phyloP scores from a whole-genome alignment of 2,329 filamentous ascomycete genomes.

The Cladosporium sp. region DNA sequence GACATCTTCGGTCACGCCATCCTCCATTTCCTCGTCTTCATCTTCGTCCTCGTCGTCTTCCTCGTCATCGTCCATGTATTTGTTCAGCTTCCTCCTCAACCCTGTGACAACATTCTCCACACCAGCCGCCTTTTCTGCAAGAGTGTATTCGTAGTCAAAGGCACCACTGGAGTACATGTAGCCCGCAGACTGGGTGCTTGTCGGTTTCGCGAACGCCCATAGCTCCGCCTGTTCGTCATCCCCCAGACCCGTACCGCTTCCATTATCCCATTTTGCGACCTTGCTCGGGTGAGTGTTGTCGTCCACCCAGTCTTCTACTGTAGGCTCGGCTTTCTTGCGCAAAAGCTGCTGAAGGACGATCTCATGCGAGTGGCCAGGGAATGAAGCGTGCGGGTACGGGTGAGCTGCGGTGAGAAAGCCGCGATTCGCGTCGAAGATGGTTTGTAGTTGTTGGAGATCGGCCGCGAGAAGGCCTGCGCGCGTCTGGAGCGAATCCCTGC shows the following conservation, averaged over 20 bases:
- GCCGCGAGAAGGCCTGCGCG: conserved; percentile 12
- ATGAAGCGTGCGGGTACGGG: conserved; percentile 71
- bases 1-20: conserved; percentile 14
- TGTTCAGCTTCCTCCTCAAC: conserved; percentile 53
- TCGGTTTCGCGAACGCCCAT: conserved; percentile 59
- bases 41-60: conserved; percentile 47
- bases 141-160: conserved; percentile 67
- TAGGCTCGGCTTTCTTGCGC: conserved; percentile 80
- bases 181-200: conserved; percentile 44
- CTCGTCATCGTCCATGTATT: conserved; percentile 40
- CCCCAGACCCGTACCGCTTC: conserved; percentile 42
- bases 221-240: conserved; percentile 57
- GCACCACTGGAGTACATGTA: conserved; percentile 37
- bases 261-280: conserved; percentile 49
- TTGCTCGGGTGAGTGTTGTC: conserved; percentile 35
- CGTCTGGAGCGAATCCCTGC: conserved; percentile 16
- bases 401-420: conserved; percentile 69
- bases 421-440: conserved; percentile 59
- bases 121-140: conserved; percentile 66
- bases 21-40: conserved; percentile 26
- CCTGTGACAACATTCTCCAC: conserved; percentile 72
- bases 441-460: conserved; percentile 16
- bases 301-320: conserved; percentile 71
- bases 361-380: conserved; percentile 65
- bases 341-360: conserved; percentile 66